Evolutionary conservation across 2,329 filamentous ascomycete genomes (phyloP).

Genomic region (Neonectria faginata): DNA sequence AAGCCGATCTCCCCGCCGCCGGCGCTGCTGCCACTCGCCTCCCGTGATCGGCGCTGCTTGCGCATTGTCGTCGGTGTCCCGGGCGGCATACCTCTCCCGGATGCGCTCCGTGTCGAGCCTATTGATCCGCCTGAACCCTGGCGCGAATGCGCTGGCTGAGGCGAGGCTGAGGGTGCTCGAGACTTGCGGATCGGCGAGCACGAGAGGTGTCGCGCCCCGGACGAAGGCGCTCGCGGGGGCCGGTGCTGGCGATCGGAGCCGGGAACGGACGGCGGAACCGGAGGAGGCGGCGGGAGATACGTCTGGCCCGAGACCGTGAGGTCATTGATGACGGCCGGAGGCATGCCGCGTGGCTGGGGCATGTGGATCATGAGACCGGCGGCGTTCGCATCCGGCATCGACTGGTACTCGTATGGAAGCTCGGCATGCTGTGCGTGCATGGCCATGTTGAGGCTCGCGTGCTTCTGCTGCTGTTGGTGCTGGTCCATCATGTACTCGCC

Average conservation of each 20-base stretch:
- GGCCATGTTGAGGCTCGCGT: slow-evolving; percentile 54
- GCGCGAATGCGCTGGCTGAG: slow-evolving; percentile 54
- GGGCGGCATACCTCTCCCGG: slow-evolving; percentile 52
- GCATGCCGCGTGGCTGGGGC: slow-evolving; percentile 57
- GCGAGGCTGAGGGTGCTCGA: slow-evolving; percentile 55
- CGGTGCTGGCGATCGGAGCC: slow-evolving; percentile 55
- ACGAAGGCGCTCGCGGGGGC: slow-evolving; percentile 65
- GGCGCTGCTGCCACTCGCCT: slow-evolving; percentile 48
- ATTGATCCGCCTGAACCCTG: slow-evolving; percentile 56
- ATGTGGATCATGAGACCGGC: slow-evolving; percentile 66
- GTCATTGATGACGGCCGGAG: slow-evolving; percentile 53
- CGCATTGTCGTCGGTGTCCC: slow-evolving; percentile 55
- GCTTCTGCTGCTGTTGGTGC: slow-evolving; percentile 50
- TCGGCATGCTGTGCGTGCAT: slow-evolving; percentile 57
- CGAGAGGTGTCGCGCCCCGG: slow-evolving; percentile 62
- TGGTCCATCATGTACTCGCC: slow-evolving; percentile 42
- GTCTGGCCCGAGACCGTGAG: slow-evolving; percentile 51
- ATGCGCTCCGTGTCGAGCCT: slow-evolving; percentile 51
- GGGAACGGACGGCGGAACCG: slow-evolving; percentile 40
- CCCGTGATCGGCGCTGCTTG: slow-evolving; percentile 55
- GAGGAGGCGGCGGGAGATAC: slow-evolving; percentile 51
- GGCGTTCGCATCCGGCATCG: slow-evolving; percentile 47
- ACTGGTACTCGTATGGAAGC: slow-evolving; percentile 55
- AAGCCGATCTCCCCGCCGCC: slow-evolving; percentile 67
- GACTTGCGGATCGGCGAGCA: slow-evolving; percentile 57